These are phyloP conservation scores for Mucor circinelloides DNA, from an alignment of 371 early-diverging fungal genomes.

Conservation along the genomic window DNA sequence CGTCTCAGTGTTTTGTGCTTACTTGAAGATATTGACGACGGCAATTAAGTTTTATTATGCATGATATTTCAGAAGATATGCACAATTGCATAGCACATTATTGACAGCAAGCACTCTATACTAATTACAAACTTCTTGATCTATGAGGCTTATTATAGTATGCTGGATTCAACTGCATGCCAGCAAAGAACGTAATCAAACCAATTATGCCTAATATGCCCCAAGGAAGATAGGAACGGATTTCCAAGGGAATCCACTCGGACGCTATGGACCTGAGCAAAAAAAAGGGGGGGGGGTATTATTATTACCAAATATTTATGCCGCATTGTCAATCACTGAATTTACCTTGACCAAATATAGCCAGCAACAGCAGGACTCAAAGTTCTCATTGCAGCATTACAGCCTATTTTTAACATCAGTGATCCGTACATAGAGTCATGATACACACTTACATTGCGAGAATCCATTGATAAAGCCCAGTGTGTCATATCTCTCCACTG, in stretches of 20 bases:
- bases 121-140: not conserved
- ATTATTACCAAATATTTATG: not conserved
- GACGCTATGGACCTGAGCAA: slow-evolving; percentile 3
- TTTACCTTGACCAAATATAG: slow-evolving; percentile 42
- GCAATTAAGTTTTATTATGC: no score
- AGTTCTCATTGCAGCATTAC: slow-evolving; percentile 42
- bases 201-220: slow-evolving; percentile 17
- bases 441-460: slow-evolving; percentile 38
- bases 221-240: slow-evolving; percentile 23
- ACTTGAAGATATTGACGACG: no score
- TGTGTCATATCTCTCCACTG: slow-evolving; percentile 25
- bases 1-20: no score
- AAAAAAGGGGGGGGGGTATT: no score
- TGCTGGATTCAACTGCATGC: slow-evolving; percentile 11
- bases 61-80: not conserved
- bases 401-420: slow-evolving; percentile 21
- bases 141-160: slow-evolving; percentile 7
- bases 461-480: slow-evolving; percentile 46
- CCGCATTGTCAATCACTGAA: not conserved
- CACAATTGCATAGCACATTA: not conserved
- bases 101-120: not conserved
- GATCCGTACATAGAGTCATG: not conserved
- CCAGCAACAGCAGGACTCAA: slow-evolving; percentile 46
- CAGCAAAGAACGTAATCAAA: slow-evolving; percentile 9
- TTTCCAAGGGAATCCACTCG: slow-evolving; percentile 12